Base-by-base conservation (phyloP, 306 rosid genomes). In the Lathyrus tuberosus region DNA sequence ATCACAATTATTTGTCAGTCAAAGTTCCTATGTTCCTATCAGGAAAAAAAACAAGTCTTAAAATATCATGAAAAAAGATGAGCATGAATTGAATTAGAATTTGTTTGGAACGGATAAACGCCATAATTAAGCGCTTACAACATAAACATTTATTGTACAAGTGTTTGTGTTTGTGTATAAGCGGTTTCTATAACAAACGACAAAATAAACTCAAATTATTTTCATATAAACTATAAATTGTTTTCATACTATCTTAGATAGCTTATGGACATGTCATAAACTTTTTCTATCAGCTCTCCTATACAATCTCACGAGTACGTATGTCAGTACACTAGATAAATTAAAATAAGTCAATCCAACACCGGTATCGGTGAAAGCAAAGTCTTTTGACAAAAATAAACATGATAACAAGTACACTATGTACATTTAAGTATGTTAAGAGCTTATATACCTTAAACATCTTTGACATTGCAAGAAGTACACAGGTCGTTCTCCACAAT, bases 381-480 rank as follows among this genome's bases (percentile, higher is more conserved):
- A 18, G 10, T 53, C 3, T 8, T 22, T 10, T 20, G 59, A 52
- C 7, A 52, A 52, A 52, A 9, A 52, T 52, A 52, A 20, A 52
- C 14, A 69, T 12, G 9, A 40, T 57, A 13, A 30, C 22, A 5
- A 41, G 18, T 37, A 69, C 30, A 49, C 65, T 18, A 52, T 44
- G 42, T 17, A 46, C 43, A 59, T 17, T 11, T 57, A 61, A 48
- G 26, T 10, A 16, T 24, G 33, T 46, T 56, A 15, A 47, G 66
- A 60, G 38, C 70, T 41, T 48, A 57, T 72, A 57, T 72, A 78
- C 65, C 71, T 59, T 11, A 20, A 66, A 66, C 20, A 41, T 47
- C 26, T 15, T 33, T 41, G 30, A 51, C 14, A 30, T 31, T 43
- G 38, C 44, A 58, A 41, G 17, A 30, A n/a, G 16, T 53, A 35